A percentile compares a stretch with the other conserved stretches of the same genome.
Conservation (phyloP, 768 basidiomycete species). For the Pisolithus tinctorius region DNA sequence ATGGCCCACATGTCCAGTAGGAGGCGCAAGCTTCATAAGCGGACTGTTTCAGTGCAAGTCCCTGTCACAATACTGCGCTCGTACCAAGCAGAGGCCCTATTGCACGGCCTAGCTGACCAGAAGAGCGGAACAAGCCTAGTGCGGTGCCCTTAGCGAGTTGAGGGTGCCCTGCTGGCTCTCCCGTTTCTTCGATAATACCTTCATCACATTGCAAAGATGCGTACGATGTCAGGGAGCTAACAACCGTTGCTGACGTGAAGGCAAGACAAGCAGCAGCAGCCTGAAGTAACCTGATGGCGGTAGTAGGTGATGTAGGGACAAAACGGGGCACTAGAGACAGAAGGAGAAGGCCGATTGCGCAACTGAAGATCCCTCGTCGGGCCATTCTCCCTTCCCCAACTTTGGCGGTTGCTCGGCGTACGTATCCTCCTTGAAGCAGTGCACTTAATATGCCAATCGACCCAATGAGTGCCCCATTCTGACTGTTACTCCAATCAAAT, state of each 20-base stretch:
- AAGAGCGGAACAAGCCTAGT: slow-evolving; percentile 79
- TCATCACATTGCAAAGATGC: slow-evolving; percentile 92
- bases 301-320: slow-evolving; percentile 31
- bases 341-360: slow-evolving; percentile 60
- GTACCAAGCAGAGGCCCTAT: slow-evolving; percentile 85
- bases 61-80: slow-evolving; percentile 17
- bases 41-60: slow-evolving; percentile 8
- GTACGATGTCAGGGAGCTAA: slow-evolving; percentile 85
- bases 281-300: slow-evolving; percentile 51
- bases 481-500: slow-evolving; percentile 82
- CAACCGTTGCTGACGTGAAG: slow-evolving; percentile 93
- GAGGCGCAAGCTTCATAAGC: slow-evolving; percentile 62
- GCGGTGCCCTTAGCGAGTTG: slow-evolving; percentile 79
- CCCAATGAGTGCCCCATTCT: slow-evolving; percentile 79
- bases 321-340: slow-evolving; percentile 67
- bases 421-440: slow-evolving; percentile 89
- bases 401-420: slow-evolving; percentile 70
- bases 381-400: slow-evolving; percentile 82
- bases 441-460: slow-evolving; percentile 90
- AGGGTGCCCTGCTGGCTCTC: slow-evolving; percentile 52
- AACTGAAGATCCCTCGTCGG: slow-evolving; percentile 68
- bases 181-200: slow-evolving; percentile 47
- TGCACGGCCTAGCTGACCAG: slow-evolving; percentile 93
- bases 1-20: slow-evolving; percentile 86
- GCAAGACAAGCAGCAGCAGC: slow-evolving; percentile 80